phyloP scores from a whole-genome alignment of 1,284 basidiomycete species.

The Trichosporon faecale region DNA sequence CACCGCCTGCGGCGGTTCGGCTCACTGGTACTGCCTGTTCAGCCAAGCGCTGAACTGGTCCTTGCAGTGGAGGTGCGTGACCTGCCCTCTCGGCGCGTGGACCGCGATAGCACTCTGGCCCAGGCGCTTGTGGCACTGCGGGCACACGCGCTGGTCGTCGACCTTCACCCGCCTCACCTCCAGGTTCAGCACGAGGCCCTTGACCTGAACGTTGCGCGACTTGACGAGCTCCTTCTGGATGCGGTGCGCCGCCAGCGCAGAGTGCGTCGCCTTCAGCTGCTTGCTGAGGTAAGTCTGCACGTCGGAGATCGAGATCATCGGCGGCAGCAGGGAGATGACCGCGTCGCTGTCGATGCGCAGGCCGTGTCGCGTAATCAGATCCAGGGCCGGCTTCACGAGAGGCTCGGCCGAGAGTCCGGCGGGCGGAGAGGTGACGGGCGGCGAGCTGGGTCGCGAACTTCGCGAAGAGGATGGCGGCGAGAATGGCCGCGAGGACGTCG shows the following conservation, averaged over 20 bases:
- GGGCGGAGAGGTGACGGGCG: conserved; percentile 14
- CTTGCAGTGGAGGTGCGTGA: conserved; percentile 89
- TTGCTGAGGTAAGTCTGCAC: conserved; percentile 4
- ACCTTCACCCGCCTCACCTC: conserved; percentile 83
- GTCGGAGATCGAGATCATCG: conserved; percentile 74
- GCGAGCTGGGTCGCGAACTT: conserved; percentile 14
- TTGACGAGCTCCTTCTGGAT: conserved; percentile 18
- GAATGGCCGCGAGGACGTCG: neutral
- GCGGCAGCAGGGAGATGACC: conserved; percentile 80
- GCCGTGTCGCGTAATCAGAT: conserved; percentile 77
- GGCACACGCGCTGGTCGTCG: conserved; percentile 89
- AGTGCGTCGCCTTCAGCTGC: conserved; percentile 57
- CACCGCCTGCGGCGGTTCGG: neutral
- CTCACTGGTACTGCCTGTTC: conserved; percentile 18
- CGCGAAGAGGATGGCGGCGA: neutral
- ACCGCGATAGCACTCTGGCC: conserved; percentile 94
- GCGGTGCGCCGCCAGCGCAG: conserved; percentile 20
- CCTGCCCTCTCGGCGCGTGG: conserved; percentile 82
- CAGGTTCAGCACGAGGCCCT: conserved; percentile 66
- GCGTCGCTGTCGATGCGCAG: conserved; percentile 73
- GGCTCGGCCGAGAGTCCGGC: conserved; percentile 13
- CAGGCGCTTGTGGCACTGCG: conserved; percentile 89
- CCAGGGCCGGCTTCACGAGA: conserved; percentile 72
- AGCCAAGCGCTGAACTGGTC: conserved; percentile 64
- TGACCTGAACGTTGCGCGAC: conserved; percentile 62